Conservation (phyloP, 2,329 filamentous ascomycete genomes). For the Rhexocercosporidium sp. region DNA sequence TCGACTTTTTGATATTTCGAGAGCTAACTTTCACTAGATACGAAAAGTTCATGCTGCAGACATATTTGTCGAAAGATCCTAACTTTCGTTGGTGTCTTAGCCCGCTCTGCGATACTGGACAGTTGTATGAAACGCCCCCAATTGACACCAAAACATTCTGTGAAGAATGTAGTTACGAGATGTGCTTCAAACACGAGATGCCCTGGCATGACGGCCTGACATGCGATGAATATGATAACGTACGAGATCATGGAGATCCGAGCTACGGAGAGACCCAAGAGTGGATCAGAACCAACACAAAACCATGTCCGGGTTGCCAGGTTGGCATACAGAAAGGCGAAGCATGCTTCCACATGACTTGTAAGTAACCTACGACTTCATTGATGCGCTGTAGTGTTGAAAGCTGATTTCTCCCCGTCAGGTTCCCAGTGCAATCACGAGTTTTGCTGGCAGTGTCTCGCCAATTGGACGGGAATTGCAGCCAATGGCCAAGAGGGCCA, state of each 20-base stretch:
- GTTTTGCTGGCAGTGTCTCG: constrained; percentile 26
- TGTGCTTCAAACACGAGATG: constrained; percentile 24
- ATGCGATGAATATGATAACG: constrained; percentile 19
- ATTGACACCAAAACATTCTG: constrained; percentile 7
- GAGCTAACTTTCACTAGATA: constrained; percentile 3
- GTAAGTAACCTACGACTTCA: constrained; percentile 9
- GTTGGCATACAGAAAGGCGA: constrained; percentile 23
- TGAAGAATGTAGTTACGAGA: constrained; percentile 21
- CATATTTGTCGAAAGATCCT: constrained; percentile 18
- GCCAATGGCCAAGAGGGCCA: constrained; percentile 16
- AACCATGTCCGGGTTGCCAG: constrained; percentile 20
- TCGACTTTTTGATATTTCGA: not conserved
- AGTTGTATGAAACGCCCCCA: constrained; percentile 11
- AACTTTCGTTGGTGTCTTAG: constrained; percentile 24
- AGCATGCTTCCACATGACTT: constrained; percentile 25
- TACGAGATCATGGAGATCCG: constrained; percentile 22
- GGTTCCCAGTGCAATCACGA: constrained; percentile 22
- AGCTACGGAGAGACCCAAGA: constrained; percentile 19
- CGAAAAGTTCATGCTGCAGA: constrained; percentile 22
- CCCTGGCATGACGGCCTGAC: constrained; percentile 23
- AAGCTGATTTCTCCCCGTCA: not conserved
- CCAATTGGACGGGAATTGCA: constrained; percentile 14
- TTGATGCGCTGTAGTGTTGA: not conserved
- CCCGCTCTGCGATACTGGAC: constrained; percentile 17
- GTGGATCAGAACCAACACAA: constrained; percentile 25